Percentiles rank a stretch among this genome's conserved stretches.
Conservation (phyloP, 2,329 filamentous ascomycete genomes). For the Colletotrichum sp. region DNA sequence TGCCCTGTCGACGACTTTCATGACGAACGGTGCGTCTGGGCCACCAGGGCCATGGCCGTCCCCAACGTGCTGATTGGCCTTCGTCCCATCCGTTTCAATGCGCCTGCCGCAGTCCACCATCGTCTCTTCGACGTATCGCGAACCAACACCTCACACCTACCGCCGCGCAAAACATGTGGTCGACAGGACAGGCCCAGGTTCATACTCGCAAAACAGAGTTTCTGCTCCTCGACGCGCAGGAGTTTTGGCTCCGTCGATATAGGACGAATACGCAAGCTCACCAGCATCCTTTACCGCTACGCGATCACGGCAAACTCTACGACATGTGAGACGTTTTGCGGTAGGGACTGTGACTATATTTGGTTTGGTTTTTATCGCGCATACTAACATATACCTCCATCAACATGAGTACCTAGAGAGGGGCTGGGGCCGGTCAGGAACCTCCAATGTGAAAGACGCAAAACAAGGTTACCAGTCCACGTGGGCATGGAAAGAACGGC, state of each 20-base stretch:
- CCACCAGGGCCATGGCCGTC: background rate
- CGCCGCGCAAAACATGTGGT: background rate
- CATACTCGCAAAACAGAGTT: background rate
- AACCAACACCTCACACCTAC: background rate
- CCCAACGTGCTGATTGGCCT: background rate
- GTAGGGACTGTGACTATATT: slow-evolving; percentile 14
- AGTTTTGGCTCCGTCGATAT: background rate
- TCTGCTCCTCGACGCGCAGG: background rate
- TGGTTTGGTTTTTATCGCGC: background rate
- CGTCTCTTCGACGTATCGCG: background rate
- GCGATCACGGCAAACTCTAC: background rate
- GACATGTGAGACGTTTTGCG: slow-evolving; percentile 4
- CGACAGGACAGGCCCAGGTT: background rate
- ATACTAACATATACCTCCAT: background rate
- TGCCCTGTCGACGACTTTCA: background rate
- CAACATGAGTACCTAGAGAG: background rate
- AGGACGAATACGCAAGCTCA: background rate
- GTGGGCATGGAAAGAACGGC: slow-evolving; percentile 1
- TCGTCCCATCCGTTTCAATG: background rate
- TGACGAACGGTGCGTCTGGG: background rate
- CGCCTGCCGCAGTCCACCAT: background rate
- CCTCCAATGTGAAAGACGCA: background rate
- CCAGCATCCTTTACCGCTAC: background rate
- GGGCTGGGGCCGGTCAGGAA: background rate
- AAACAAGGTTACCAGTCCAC: background rate